Evolutionary conservation across 1,139 yeast genomes (phyloP), one percentile per base, ranked within the genome.

Genomic region (Kodamaea sp.): DNA sequence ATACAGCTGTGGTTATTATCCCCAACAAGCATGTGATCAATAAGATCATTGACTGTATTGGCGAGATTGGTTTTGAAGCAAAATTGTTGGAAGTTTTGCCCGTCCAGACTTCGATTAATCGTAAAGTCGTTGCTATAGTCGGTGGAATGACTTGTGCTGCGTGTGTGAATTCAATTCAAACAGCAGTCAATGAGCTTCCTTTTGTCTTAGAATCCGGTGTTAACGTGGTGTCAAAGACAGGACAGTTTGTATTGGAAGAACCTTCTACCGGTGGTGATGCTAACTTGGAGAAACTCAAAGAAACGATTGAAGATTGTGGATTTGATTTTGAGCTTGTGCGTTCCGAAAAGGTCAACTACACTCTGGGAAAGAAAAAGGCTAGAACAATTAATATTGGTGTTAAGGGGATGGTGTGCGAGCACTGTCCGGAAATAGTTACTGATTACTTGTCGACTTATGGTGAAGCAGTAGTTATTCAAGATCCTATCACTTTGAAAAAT

Each of bases 91-190:
- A 83, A 44, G 64, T 83, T 4, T 51, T 79, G 19, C 89, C 88
- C 0, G 71, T 80, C 4, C 70, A 68, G 24, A 62, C 74, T 28
- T 61, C 76, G 2, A 53, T 63, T 8, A 70, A 67, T 39, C 72
- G 68, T 42, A 74, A 71, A 47, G 73, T 82, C 6, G 63, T 69
- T 7, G 88, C 87, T 2, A 59, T 78, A 0, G 76, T 84, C 32
- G 85, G 83, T 4, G 92, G 92, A 4, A 83, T 84, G 58, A 78
- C 89, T 0, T 84, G 92, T 60, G 79, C 85, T 5, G 78, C 88
- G 0, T 84, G 94, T 55, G 78, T 79, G 1, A 68, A 68, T 31
- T 64, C 88, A 0, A 77, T 84, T 21, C 58, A 63, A 7, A 57
- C 66, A 13, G 76, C 80, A 1, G 74, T 78, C 2, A 51, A 64